Evolutionary conservation across 148 eudicot genomes (phyloP), one percentile per base, ranked within the genome.

Genomic region (Vaccinium macrocarpon): DNA sequence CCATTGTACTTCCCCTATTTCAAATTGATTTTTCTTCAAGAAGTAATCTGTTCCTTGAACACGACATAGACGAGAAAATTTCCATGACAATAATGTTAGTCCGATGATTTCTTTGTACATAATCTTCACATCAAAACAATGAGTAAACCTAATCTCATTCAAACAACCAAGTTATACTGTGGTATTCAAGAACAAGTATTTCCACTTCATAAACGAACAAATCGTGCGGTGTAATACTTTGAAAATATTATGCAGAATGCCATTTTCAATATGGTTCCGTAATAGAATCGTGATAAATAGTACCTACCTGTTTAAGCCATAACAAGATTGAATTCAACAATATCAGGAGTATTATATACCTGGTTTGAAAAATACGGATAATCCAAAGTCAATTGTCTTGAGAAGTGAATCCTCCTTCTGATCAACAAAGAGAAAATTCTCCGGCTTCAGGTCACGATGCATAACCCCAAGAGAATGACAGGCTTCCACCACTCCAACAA

Each of bases 311-410:
- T 62, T 64, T n/a, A 57, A 80, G 74, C 8, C 55, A 81, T 50
- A 23, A 71, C 9, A 29, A 50, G 80, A 83, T 6, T 13, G 48
- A 12, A 27, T 38, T 10, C 35, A 84, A 32, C 13, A 70, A 27
- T 49, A 49, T 14, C 75, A 16, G 52, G 21, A 76, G 46, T 25
- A 25, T 61, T 16, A 32, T 50, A 23, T 90, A 91, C 94, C 94
- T 91, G 94, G 94, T 89, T 90, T 91, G 87, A 91, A 91, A 83
- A 91, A 91, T 84, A 91, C 78, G 11, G 93, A 91, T 48, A 91
- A 87, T 49, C 94, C 94, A 76, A 91, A 91, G 71, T 91, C 94
- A 85, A 91, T 91, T 2, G 94, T 86, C 84, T 91, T 91, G 55
- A 91, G 94, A 70, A 87, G 91, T 12, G 94, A 91, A 80, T 91